Conservation (phyloP, 768 basidiomycete genomes). For the Cantharellus cinnabarinus region DNA sequence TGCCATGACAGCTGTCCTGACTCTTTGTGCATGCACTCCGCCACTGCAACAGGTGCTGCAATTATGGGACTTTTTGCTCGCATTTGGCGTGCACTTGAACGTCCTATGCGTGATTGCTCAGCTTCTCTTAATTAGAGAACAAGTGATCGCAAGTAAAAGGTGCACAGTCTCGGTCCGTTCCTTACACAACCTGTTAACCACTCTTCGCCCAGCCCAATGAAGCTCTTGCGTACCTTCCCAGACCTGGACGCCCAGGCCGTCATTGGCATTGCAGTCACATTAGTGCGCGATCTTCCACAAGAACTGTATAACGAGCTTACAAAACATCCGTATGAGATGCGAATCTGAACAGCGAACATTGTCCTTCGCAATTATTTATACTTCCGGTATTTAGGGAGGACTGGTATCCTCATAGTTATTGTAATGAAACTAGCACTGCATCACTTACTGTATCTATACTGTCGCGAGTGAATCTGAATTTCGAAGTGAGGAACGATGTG, state of each 20-base stretch:
- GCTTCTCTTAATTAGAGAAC: slow-evolving; percentile 69
- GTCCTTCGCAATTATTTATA: background rate
- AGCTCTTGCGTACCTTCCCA: slow-evolving; percentile 80
- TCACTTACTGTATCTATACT: no score
- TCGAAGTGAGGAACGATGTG: background rate
- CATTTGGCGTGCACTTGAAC: slow-evolving; percentile 92
- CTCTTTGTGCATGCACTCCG: slow-evolving; percentile 90
- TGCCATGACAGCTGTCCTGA: slow-evolving; percentile 51
- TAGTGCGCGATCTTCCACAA: slow-evolving; percentile 75
- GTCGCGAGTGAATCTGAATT: no score
- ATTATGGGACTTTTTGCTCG: slow-evolving; percentile 93
- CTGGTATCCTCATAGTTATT: no score
- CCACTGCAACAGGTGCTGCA: slow-evolving; percentile 87
- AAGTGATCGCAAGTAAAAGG: slow-evolving; percentile 77
- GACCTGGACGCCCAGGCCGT: slow-evolving; percentile 72
- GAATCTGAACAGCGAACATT: background rate
- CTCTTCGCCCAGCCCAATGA: slow-evolving; percentile 58
- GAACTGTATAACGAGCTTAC: slow-evolving; percentile 80
- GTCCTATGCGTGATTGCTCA: slow-evolving; percentile 95
- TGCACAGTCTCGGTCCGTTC: slow-evolving; percentile 18
- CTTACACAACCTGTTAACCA: background rate
- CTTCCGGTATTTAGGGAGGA: background rate
- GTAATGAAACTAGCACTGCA: no score
- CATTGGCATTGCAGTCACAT: slow-evolving; percentile 81
- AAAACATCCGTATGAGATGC: slow-evolving; percentile 46